A percentile compares a stretch with the other conserved stretches of the same genome.
Evolutionary conservation across 257 asterid genomes (phyloP).

Genomic region (Buddleja alternifolia): DNA sequence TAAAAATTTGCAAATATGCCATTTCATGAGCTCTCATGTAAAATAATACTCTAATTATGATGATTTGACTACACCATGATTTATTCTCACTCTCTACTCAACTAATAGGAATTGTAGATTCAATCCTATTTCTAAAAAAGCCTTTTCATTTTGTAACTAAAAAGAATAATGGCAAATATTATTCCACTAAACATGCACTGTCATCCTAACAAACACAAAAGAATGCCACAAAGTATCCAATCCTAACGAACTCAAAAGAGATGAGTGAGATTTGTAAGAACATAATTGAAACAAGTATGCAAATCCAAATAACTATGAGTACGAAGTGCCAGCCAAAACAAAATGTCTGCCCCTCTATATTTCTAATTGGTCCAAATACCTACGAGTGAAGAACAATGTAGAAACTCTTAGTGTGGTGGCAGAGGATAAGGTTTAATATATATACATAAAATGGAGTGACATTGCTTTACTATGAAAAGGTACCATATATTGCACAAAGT

Average conservation of each 20-base stretch:
- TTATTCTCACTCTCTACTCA: constrained; percentile 9
- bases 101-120: constrained; percentile 21
- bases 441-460: constrained; percentile 20
- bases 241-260: constrained; percentile 22
- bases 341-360: constrained; percentile 16
- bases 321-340: constrained; percentile 27
- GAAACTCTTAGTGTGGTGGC: constrained; percentile 21
- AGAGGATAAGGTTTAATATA: neutral
- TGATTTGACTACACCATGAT: neutral
- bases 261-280: neutral
- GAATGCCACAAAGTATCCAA: neutral
- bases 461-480: neutral
- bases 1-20: neutral
- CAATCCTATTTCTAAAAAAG: neutral
- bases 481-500: neutral
- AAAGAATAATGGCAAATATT: constrained; percentile 14
- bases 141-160: neutral
- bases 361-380: constrained; percentile 30
- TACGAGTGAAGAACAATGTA: constrained; percentile 32
- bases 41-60: neutral
- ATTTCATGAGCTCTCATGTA: neutral
- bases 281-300: constrained; percentile 31
- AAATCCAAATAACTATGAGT: constrained; percentile 7
- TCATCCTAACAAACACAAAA: constrained; percentile 18
- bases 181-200: constrained; percentile 20